phyloP scores from a whole-genome alignment of 306 rosid genomes.

The Cyclanthera cordifolia region DNA sequence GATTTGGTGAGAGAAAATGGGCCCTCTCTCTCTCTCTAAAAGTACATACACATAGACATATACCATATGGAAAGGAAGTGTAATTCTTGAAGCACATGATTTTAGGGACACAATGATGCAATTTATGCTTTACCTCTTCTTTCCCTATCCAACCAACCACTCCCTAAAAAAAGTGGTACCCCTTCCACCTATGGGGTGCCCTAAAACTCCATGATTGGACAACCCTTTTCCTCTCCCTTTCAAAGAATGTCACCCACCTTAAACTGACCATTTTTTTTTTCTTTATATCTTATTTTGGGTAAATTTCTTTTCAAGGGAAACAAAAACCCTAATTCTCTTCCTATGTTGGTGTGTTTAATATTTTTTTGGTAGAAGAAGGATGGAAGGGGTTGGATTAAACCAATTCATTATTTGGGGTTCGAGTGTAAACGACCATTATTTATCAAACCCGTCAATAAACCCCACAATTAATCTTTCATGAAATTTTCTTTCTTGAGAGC shows the following conservation, averaged over 20 bases:
- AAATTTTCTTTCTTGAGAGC: too few relatives aligned
- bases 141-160: constrained; percentile 21
- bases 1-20: constrained; percentile 11
- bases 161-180: constrained; percentile 8
- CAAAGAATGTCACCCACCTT: constrained; percentile 24
- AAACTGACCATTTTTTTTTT: background rate
- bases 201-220: constrained; percentile 29
- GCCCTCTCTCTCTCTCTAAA: background rate
- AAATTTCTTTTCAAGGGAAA: background rate
- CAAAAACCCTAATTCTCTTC: background rate
- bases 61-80: background rate
- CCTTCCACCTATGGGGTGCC: constrained; percentile 17
- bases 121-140: constrained; percentile 29
- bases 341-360: too few relatives aligned
- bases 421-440: too few relatives aligned
- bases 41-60: background rate
- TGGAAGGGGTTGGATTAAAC: too few relatives aligned
- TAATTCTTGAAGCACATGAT: constrained; percentile 39
- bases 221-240: background rate
- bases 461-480: too few relatives aligned
- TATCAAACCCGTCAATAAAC: too few relatives aligned
- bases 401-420: too few relatives aligned
- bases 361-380: too few relatives aligned
- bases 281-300: background rate
- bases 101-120: constrained; percentile 38